Conservation (phyloP, 768 basidiomycete species). For the Suillus spraguei region DNA sequence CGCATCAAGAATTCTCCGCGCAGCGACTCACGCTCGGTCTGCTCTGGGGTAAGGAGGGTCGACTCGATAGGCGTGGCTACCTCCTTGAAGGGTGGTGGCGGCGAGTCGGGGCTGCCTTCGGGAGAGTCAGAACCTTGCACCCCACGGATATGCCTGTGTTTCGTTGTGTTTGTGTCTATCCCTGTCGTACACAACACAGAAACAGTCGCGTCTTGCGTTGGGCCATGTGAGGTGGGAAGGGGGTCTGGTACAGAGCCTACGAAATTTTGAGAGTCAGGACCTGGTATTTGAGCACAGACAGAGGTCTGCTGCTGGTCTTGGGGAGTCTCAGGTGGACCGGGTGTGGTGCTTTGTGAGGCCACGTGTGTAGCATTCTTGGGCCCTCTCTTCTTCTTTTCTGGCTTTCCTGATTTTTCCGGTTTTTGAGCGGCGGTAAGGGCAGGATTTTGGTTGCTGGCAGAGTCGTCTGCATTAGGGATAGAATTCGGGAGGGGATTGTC, state of each 20-base stretch:
- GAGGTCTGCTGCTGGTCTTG: conserved; percentile 9
- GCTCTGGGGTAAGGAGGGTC: conserved; percentile 2
- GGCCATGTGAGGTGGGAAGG: neutral
- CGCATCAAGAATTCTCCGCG: conserved; percentile 7
- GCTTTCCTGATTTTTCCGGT: neutral
- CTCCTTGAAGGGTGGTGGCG: conserved; percentile 33
- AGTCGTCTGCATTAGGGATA: neutral
- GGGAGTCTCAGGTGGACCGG: conserved; percentile 9
- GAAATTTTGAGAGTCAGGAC: neutral
- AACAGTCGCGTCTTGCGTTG: conserved; percentile 5
- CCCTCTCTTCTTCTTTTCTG: neutral
- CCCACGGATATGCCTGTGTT: neutral
- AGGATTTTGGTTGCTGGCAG: neutral
- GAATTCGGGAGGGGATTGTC: conserved; percentile 9
- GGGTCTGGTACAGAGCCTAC: neutral
- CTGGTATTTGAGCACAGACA: neutral
- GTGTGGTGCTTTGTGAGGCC: neutral
- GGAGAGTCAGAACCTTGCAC: neutral
- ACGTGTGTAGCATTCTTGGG: neutral
- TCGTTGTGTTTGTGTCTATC: neutral
- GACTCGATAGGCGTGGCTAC: conserved; percentile 13
- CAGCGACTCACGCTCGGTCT: conserved; percentile 3
- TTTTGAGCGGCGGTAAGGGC: neutral
- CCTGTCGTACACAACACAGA: conserved; percentile 5
- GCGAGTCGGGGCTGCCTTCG: conserved; percentile 15